Base-by-base conservation (phyloP, 345 rosid species). In the Euphorbia lathyris region DNA sequence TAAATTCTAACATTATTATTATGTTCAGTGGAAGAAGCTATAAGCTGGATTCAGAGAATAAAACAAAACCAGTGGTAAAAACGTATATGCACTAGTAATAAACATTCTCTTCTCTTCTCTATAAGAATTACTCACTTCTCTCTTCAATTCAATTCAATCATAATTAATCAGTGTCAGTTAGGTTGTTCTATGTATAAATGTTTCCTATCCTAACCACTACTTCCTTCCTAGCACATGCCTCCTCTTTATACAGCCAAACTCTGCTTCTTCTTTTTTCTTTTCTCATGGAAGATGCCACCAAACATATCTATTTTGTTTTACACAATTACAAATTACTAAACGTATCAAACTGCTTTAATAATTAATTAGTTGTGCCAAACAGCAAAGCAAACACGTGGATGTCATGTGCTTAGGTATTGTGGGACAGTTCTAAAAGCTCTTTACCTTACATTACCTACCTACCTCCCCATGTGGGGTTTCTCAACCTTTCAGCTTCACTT, bases 391-490 rank as follows among this genome's bases (percentile, higher is more conserved):
- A 14, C 82, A 76, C 72, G 87, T 84, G 87, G 60, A 76, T 32
- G 51, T 76, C 89, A 85, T 79, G 86, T 85, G 88, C 86, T 80
- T 84, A 68, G 81, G 87, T 73, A 63, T 34, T 64, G 63, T 66
- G 73, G 74, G 65, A n/a, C 51, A 20, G 55, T 38, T 48, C 48
- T 19, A 23, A 45, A 45, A 57, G 40, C 53, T 60, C 72, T 69
- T 34, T 16, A 45, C 51, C 17, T 16, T 45, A 40, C 12, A 7
- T 32, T 32, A 40, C 43, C 43, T 61, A 51, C 84, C 79, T 59
- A 63, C 75, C 77, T 68, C 67, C 67, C 77, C 82, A 70, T 63
- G 81, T 67, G 85, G 74, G 84, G 20, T 74, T 63, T 77, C 52
- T 71, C 53, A 59, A 67, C 53, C 80, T 74, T 67, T 62, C 72